phyloP scores from a whole-genome alignment of 768 basidiomycete species.

The Lactarius sp. region DNA sequence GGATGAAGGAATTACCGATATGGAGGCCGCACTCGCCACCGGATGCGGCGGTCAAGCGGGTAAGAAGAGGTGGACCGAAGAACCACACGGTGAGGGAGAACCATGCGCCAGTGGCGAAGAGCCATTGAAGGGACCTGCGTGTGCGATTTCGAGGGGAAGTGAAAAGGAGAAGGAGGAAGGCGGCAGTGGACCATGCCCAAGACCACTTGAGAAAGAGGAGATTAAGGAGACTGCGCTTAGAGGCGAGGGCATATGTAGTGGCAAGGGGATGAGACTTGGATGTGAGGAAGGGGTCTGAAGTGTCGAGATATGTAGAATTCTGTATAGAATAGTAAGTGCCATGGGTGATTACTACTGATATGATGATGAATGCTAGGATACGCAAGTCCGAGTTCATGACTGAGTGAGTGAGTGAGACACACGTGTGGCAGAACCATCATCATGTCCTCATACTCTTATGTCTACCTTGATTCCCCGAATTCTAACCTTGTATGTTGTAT shows the following conservation, averaged over 20 bases:
- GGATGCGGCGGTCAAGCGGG: slow-evolving; percentile 56
- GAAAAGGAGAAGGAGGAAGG: slow-evolving; percentile 57
- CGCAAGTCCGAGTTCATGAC: slow-evolving; percentile 12
- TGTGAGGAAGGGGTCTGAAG: slow-evolving; percentile 69
- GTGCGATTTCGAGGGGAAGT: slow-evolving; percentile 31
- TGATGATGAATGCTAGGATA: slow-evolving; percentile 34
- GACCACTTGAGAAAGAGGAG: slow-evolving; percentile 82
- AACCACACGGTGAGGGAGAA: slow-evolving; percentile 78
- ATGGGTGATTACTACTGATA: slow-evolving; percentile 46
- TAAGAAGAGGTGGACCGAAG: slow-evolving; percentile 75
- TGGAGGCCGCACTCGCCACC: slow-evolving; percentile 75
- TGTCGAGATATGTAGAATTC: slow-evolving; percentile 73
- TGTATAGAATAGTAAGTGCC: slow-evolving; percentile 65
- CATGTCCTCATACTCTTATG: slow-evolving; percentile 12
- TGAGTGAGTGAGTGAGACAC: too few species aligned
- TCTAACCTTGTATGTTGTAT: slow-evolving; percentile 25
- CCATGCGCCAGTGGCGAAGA: slow-evolving; percentile 62
- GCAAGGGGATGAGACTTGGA: slow-evolving; percentile 65
- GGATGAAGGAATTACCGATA: slow-evolving; percentile 40
- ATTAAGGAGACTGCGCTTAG: slow-evolving; percentile 78
- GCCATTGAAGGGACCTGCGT: slow-evolving; percentile 39
- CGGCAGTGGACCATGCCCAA: slow-evolving; percentile 85
- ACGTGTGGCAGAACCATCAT: neutral
- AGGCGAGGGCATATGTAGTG: slow-evolving; percentile 66
- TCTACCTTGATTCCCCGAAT: slow-evolving; percentile 21